Evolutionary conservation across 257 asterid species (phyloP), one percentile per base, ranked within the genome.

Genomic region (Capsicum baccatum): DNA sequence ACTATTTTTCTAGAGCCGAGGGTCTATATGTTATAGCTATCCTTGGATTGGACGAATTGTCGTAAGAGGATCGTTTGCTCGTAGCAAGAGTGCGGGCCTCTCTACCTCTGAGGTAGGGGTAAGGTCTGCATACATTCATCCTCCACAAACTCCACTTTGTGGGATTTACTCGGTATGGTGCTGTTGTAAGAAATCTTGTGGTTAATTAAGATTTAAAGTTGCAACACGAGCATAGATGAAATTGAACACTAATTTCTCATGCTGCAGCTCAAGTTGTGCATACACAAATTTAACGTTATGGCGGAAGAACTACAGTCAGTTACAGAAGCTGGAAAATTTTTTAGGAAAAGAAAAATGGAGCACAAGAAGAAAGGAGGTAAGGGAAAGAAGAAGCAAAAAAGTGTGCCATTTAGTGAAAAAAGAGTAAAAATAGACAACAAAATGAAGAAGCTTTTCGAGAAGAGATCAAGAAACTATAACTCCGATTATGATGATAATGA

Each of bases 391-490:
- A 86, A 87, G 87, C 91, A 81, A 52, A 90, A 91, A 71, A 35
- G 70, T 88, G 83, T 85, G 86, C 90, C 86, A 26, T 87, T 85
- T 66, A 87, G 85, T 19, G 92, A 87, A 42, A 87, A 85, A 14
- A 92, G 84, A 89, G 89, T 79, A 8, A 92, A 85, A 73, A 86
- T 92, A 39, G 97, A 91, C 60, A 81, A 81, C 17, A 93, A 79
- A 85, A 88, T 87, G 97, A 91, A 84, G 57, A 94, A 87, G 83
- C 58, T 92, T 87, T 91, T 88, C 69, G 91, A 89, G 89, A 97
- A 87, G 85, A 93, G 91, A 81, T 97, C 92, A 16, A 89, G 96
- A 87, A 95, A 94, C 60, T 94, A 96, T 87, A 91, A 96, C 87
- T 96, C 99, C 0, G 98, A 89, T 4, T 86, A 42, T 11, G 98